Evolutionary conservation across 306 rosid species (phyloP), one percentile per base, ranked within the genome.

Genomic region (Sindora glabra): DNA sequence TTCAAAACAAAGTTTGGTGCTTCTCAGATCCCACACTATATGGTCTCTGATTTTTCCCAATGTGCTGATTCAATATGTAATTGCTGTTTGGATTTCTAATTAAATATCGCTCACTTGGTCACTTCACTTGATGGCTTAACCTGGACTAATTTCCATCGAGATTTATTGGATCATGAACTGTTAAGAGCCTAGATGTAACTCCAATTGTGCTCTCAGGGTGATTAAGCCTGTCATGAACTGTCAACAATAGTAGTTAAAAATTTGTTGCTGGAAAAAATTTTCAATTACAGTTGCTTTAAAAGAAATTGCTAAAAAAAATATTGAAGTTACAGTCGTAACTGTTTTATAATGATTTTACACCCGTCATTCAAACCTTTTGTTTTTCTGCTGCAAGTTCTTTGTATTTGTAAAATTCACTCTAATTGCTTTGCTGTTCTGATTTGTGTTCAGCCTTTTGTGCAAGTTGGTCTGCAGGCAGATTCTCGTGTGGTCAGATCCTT

Each of bases 1-100:
- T 92, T 92, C 86, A 78, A 63, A 41, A 92, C 95, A 3, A 92
- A 80, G 44, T 86, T 75, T 13, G 98, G 98, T 14, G 90, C 98
- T 54, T 83, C 88, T 54, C 56, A 86, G 15, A 86, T 92, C 53
- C 98, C 95, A 16, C 89, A 81, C 16, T 83, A 74, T 39, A 83
- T 86, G 98, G 94, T 92, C 16, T 40, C 73, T 52, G 53, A 56
- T 34, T 70, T 60, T 47, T 7, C 56, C 10, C 27, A 42, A 57
- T 53, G 47, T 15, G n/a, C 23, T 32, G 23, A 30, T 69, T 26
- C 23, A 17, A 47, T 52, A 7, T 64, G 14, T 25, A 48, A 32
- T 65, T 10, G 1, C 11, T 58, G 15, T 33, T 17, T 21, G 25
- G 37, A 15, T 63, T 74, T 38, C 55, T 40, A 58, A 25, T 36